Percentiles rank a stretch among this genome's conserved stretches.
phyloP scores from a whole-genome alignment of 805 yeast genomes.

The Candida golubevii region DNA sequence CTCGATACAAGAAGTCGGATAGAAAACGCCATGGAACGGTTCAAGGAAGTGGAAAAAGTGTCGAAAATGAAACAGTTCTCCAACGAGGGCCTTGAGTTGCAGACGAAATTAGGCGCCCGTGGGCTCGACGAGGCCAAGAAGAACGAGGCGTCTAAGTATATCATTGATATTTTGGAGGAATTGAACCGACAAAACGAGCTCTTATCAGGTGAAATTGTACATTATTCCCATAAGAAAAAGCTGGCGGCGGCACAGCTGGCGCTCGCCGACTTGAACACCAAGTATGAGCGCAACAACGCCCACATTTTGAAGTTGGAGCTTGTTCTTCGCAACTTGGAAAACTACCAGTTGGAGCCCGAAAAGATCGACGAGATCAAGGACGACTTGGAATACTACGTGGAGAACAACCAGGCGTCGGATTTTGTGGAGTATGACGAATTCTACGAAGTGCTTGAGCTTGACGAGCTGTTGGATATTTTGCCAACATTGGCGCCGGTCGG shows the following conservation, averaged over 20 bases:
- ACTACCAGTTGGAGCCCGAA: conserved; percentile 72
- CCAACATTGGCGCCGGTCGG: conserved; percentile 1
- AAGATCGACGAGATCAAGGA: conserved; percentile 74
- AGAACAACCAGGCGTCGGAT: conserved; percentile 87
- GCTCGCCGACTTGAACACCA: conserved; percentile 58
- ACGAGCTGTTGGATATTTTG: conserved; percentile 29
- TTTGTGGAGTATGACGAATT: conserved; percentile 91
- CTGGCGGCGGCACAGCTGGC: conserved; percentile 54
- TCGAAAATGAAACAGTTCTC: conserved; percentile 93
- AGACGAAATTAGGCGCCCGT: conserved; percentile 42
- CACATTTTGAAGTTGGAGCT: conserved; percentile 77
- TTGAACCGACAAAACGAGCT: conserved; percentile 76
- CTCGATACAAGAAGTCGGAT: conserved; percentile 62
- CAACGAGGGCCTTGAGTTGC: conserved; percentile 82
- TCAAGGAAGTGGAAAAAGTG: conserved; percentile 88
- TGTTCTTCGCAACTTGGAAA: conserved; percentile 67
- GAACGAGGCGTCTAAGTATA: conserved; percentile 64
- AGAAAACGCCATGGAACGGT: conserved; percentile 94
- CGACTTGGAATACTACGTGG: conserved; percentile 89
- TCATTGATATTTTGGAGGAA: conserved; percentile 71
- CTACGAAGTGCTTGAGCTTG: conserved; percentile 80
- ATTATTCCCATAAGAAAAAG: conserved; percentile 42
- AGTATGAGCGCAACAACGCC: conserved; percentile 68
- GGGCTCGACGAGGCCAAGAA: conserved; percentile 64
- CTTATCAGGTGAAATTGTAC: conserved; percentile 61